These are phyloP conservation scores for Litchi chinensis DNA, from an alignment of 345 rosid species.

Conservation along the genomic window DNA sequence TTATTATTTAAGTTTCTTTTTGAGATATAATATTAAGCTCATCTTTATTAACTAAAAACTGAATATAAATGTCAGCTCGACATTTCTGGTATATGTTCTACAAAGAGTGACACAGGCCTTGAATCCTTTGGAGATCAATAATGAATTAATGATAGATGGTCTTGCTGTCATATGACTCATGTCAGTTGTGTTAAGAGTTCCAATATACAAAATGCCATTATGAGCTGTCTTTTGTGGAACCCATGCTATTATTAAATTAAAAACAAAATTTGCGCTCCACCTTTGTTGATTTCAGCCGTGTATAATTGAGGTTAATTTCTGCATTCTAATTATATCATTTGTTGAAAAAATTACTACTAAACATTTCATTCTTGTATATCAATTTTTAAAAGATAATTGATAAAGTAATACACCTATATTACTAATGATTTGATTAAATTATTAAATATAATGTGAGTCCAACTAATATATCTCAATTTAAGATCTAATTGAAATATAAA, in stretches of 20 bases:
- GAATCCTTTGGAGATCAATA: not conserved
- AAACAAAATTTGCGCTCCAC: not conserved
- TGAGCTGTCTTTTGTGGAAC: constrained; percentile 16
- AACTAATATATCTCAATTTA: no score
- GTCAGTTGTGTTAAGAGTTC: not conserved
- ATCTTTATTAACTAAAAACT: not conserved
- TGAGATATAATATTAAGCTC: not conserved
- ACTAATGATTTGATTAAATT: no score
- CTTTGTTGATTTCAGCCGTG: not conserved
- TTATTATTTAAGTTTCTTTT: not conserved
- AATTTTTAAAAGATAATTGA: no score
- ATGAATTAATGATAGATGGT: not conserved
- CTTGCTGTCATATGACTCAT: not conserved
- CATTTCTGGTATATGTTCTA: not conserved
- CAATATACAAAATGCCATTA: not conserved
- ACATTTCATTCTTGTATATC: no score
- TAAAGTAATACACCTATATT: no score
- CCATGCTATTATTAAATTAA: constrained; percentile 14
- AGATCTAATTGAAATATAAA: no score
- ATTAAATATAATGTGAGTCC: no score
- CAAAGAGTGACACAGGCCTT: not conserved
- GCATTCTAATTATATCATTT: not conserved
- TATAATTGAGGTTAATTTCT: not conserved
- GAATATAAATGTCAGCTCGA: not conserved
- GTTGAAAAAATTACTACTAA: no score